Base-by-base conservation (phyloP, 192 early-diverging fungal species). In the Backusella mclennaniae region DNA sequence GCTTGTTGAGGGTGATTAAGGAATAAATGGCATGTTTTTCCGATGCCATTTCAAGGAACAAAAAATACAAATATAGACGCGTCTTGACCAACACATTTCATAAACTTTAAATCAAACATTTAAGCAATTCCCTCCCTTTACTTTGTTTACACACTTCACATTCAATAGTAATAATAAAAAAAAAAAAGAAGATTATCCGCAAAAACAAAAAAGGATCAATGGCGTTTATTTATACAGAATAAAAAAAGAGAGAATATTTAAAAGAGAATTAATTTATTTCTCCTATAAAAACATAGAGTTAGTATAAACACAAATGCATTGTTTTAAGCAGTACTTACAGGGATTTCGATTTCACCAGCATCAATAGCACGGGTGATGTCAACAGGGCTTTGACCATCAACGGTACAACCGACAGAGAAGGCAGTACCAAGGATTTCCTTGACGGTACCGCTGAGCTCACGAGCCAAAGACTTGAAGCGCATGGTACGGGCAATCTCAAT, bases 401-500 rank as follows among this genome's bases (percentile, higher is more conserved):
- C 96, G 77, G 97, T 99, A 93, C 97, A 99, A 79, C 97, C 97
- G 77, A 95, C 90, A 26, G 95, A 97, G 91, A 92, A 93, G 75
- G 89, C 89, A 74, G 97, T 99, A 76, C 96, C 97, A 76, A 98
- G 90, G 79, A 98, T 97, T 87, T 97, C 95, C 88, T 95, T 93
- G 84, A 98, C 97, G 83, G 95, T 97, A 73, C 98, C 98, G 78
- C 87, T 85, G 74, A 99, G 90, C 86, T 95, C 92, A 86, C 96
- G 95, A 77, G 98, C 95, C 76, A 93, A 81, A 67, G 97, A 98
- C 93, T 98, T 99, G 92, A 84, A 84, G 53, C 93, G 92, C 95
- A 99, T 96, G 85, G 90, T 95, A 82, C 95, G 95, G 80, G 98
- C 98, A 84, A 99, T 90, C 78, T 97, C 96, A 79, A 97, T 93